These are phyloP conservation scores for Trichoderma atrobrunneum DNA, from an alignment of 2,329 filamentous ascomycete genomes.

Conservation along the genomic window DNA sequence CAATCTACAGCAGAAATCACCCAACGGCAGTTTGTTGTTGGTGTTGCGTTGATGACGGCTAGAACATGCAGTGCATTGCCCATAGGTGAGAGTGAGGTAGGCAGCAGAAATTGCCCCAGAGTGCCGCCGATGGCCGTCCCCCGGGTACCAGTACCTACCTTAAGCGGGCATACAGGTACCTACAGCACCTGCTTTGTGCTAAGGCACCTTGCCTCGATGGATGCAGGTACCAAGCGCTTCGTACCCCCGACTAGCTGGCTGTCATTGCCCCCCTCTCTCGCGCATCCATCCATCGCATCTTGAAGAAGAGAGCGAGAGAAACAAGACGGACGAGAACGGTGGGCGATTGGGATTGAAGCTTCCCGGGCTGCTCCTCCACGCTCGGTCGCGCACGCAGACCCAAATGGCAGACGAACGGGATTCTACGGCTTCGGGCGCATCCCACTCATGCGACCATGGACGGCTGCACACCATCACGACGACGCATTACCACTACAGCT, in stretches of 20 bases:
- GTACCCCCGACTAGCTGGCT: background rate
- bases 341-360: background rate
- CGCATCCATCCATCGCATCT: background rate
- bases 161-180: background rate
- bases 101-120: background rate
- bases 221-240: background rate
- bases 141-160: background rate
- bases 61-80: background rate
- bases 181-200: background rate
- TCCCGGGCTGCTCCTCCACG: background rate
- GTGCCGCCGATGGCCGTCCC: background rate
- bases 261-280: background rate
- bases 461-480: slow-evolving; percentile 14
- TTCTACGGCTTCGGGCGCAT: slow-evolving; percentile 15
- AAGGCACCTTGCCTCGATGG: background rate
- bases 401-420: background rate
- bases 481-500: slow-evolving; percentile 15
- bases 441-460: slow-evolving; percentile 14
- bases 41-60: background rate
- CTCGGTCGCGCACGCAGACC: background rate
- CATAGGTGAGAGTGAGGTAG: background rate
- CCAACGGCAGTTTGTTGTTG: slow-evolving; percentile 3
- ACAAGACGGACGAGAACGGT: background rate
- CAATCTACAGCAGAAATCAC: background rate
- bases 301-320: background rate